These are phyloP conservation scores for Setaria italica DNA, from an alignment of 202 grass and related monocot species.

Conservation along the genomic window DNA sequence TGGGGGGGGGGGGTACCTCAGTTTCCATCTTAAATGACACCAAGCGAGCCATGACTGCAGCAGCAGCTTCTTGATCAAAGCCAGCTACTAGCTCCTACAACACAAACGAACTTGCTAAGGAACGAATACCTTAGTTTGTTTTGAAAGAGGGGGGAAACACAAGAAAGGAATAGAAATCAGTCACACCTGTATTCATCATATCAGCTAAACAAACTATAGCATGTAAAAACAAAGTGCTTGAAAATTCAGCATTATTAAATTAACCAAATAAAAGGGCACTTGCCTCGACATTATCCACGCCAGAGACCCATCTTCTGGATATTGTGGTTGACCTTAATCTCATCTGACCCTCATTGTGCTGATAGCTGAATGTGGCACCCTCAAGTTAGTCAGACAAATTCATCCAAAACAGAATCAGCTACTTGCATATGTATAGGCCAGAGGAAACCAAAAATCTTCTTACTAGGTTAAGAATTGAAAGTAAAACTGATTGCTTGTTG, in stretches of 20 bases:
- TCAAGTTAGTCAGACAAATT: constrained; percentile 44
- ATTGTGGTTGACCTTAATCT: constrained; percentile 86
- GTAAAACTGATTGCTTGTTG: constrained; percentile 89
- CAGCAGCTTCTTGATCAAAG: constrained; percentile 97
- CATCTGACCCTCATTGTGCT: constrained; percentile 91
- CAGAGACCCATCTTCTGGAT: constrained; percentile 84
- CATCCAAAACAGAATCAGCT: constrained; percentile 29
- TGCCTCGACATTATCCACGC: constrained; percentile 68
- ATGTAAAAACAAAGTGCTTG: constrained; percentile 24
- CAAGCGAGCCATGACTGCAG: constrained; percentile 81
- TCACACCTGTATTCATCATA: constrained; percentile 18
- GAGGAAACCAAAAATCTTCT: constrained; percentile 26
- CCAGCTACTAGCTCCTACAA: constrained; percentile 80
- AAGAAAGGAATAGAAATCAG: constrained; percentile 4
- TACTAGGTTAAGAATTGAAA: constrained; percentile 99
- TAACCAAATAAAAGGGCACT: constrained; percentile 42
- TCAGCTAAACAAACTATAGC: constrained; percentile 36
- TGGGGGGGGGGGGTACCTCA: constrained; percentile 56
- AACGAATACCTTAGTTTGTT: constrained; percentile 16
- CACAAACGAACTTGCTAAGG: constrained; percentile 33
- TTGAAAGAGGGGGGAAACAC: neutral
- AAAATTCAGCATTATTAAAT: constrained; percentile 41
- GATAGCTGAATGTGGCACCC: constrained; percentile 76
- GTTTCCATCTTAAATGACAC: constrained; percentile 96
- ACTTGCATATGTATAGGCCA: constrained; percentile 22